Percentiles rank a stretch among this genome's conserved stretches.
These are phyloP conservation scores for Ophiostoma tasmaniense DNA, from an alignment of 2,329 filamentous ascomycete genomes.

Conservation along the genomic window DNA sequence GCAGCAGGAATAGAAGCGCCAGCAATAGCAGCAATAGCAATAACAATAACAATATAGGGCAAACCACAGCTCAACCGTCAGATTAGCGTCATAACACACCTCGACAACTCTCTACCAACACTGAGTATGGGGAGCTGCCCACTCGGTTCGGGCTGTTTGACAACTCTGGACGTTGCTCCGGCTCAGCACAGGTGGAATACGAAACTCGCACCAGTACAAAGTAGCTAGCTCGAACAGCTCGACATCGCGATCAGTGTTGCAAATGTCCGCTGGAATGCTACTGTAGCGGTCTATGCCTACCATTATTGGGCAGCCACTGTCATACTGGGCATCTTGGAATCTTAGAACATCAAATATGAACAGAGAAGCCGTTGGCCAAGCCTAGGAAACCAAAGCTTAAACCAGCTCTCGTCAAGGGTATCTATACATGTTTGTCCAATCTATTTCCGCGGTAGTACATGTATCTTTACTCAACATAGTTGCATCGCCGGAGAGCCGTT, in stretches of 20 bases:
- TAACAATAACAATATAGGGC: not conserved
- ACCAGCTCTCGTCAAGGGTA: not conserved
- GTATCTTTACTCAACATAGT: not conserved
- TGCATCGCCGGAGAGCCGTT: not conserved
- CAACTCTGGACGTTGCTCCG: constrained; percentile 7
- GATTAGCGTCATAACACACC: not conserved
- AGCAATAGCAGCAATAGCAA: not conserved
- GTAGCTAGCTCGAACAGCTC: not conserved
- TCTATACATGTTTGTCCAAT: not conserved
- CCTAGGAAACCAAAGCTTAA: not conserved
- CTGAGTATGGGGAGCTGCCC: not conserved
- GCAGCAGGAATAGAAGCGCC: not conserved
- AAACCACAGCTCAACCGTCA: not conserved
- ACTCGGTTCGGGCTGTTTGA: constrained; percentile 1
- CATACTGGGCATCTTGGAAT: not conserved
- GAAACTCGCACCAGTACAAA: not conserved
- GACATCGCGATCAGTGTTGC: not conserved
- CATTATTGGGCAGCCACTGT: not conserved
- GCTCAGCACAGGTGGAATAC: not conserved
- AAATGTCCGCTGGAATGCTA: constrained; percentile 3
- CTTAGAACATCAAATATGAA: not conserved
- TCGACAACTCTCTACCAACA: not conserved
- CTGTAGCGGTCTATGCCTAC: not conserved
- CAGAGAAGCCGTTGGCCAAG: too few species aligned
- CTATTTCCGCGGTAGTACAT: not conserved